These are phyloP conservation scores for Auriscalpium microsporum DNA, from an alignment of 768 basidiomycete species.

Conservation along the genomic window DNA sequence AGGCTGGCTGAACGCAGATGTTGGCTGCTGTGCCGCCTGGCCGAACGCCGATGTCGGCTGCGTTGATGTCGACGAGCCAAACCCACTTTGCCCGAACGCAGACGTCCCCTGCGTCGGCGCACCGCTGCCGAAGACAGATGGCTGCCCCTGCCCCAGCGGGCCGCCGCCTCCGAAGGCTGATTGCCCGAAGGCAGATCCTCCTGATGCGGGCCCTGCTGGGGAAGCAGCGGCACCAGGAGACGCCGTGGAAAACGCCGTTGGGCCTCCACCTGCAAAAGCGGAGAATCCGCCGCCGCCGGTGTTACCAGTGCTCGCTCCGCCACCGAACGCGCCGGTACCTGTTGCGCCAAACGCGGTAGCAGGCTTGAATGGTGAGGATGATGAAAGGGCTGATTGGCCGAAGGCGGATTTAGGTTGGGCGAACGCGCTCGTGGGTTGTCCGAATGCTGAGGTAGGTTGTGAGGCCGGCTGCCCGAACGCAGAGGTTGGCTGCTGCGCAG, in stretches of 20 bases:
- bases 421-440: conserved; percentile 5
- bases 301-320: neutral
- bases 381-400: too few relatives aligned
- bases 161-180: conserved; percentile 6
- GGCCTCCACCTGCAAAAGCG: conserved; percentile 11
- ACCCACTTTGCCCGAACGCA: neutral
- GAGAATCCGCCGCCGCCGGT: conserved; percentile 6
- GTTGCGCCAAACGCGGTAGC: neutral
- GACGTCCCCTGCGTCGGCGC: neutral
- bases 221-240: neutral
- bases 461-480: conserved; percentile 13
- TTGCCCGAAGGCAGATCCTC: conserved; percentile 19
- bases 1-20: conserved; percentile 3
- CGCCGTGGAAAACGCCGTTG: conserved; percentile 9
- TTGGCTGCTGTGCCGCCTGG: conserved; percentile 9
- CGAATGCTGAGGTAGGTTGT: neutral
- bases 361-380: neutral
- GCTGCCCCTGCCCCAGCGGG: neutral
- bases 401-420: neutral
- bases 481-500: conserved; percentile 19
- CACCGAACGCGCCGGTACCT: neutral
- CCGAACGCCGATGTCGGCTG: conserved; percentile 8
- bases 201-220: neutral
- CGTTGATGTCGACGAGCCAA: neutral
- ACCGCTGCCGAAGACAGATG: neutral